Evolutionary conservation across 352 stramenopile genomes (phyloP), one percentile per base, ranked within the genome.

Genomic region (Pythium scleroteichum): DNA sequence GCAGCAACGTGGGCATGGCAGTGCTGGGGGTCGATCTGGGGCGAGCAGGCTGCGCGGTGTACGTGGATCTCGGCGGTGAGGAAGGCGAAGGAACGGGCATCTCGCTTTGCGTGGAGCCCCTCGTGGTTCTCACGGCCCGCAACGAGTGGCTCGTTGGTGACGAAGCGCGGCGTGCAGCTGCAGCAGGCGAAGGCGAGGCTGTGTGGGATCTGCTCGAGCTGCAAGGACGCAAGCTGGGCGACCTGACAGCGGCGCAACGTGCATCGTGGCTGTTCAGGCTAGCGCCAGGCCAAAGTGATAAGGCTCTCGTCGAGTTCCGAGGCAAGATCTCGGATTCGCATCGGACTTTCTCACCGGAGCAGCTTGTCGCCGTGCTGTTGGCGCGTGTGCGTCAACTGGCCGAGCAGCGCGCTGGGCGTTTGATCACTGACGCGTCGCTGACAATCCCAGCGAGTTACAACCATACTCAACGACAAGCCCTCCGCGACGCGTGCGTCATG

Each of bases 311-410:
- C 0, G 72, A 78, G 42, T 69, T 68, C 47, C 51, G 44, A 2
- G 17, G 16, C 14, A 39, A 5, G 41, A 22, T 8, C 26, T 24
- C 10, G 47, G 9, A 44, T 12, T 13, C 23, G 12, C 53, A 29
- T 47, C 47, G 9, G 45, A 64, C 48, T 19, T 76, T 32, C 51
- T 57, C 20, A 14, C 77, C 77, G 0, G 77, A 86, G 44, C 72
- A 86, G 62, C 22, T 86, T n/a, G 49, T 72, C 22, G 75, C 75
- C 4, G 67, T 79, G 19, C 52, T 82, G 20, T 47, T 86, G 17
- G 59, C 52, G 0, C 66, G 58, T n/a, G 67, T 86, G 33, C 78
- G 80, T 22, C 52, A 76, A 16, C 55, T 59, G 13, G 68, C 64
- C 1, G 68, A 86, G 35, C n/a, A 39, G 3, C 68, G 69, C 9